Percentiles rank a stretch among this genome's conserved stretches.
phyloP scores from a whole-genome alignment of 768 basidiomycete genomes.

The Gyrodon lividus region DNA sequence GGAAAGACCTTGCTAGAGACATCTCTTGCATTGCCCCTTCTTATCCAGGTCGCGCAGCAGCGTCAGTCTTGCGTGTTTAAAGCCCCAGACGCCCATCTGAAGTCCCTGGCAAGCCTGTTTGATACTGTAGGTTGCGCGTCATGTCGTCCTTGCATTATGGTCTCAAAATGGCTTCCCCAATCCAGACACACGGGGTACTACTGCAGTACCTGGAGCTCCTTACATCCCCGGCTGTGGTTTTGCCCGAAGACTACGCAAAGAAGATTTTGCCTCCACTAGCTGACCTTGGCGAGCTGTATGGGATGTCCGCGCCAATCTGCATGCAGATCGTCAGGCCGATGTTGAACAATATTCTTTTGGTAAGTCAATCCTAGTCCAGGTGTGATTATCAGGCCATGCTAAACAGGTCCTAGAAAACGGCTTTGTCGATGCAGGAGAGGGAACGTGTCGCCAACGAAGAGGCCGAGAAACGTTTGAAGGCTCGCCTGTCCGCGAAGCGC shows the following conservation, averaged over 20 bases:
- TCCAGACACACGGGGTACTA: constrained; percentile 86
- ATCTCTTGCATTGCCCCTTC: constrained; percentile 78
- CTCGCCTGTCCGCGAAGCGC: constrained; percentile 69
- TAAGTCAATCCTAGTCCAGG: constrained; percentile 33
- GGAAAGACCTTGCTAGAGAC: constrained; percentile 68
- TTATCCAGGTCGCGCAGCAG: constrained; percentile 91
- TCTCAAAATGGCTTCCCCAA: constrained; percentile 21
- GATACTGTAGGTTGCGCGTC: constrained; percentile 67
- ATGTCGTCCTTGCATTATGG: constrained; percentile 13
- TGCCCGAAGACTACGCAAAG: constrained; percentile 69
- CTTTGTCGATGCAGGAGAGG: constrained; percentile 64
- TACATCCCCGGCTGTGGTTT: constrained; percentile 64
- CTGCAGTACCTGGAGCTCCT: constrained; percentile 91
- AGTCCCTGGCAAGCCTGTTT: constrained; percentile 82
- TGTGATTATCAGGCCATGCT: constrained; percentile 5
- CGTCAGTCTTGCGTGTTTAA: constrained; percentile 81
- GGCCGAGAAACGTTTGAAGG: constrained; percentile 79
- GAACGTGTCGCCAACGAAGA: constrained; percentile 70
- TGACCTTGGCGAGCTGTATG: constrained; percentile 73
- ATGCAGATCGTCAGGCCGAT: constrained; percentile 94
- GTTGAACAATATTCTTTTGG: constrained; percentile 60
- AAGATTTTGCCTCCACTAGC: constrained; percentile 72
- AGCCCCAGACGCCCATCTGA: constrained; percentile 73
- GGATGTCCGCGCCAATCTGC: constrained; percentile 80
- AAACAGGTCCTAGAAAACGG: constrained; percentile 45